These are phyloP conservation scores for Ceratobasidium sp. DNA, from an alignment of 1,284 basidiomycete species.

Conservation along the genomic window DNA sequence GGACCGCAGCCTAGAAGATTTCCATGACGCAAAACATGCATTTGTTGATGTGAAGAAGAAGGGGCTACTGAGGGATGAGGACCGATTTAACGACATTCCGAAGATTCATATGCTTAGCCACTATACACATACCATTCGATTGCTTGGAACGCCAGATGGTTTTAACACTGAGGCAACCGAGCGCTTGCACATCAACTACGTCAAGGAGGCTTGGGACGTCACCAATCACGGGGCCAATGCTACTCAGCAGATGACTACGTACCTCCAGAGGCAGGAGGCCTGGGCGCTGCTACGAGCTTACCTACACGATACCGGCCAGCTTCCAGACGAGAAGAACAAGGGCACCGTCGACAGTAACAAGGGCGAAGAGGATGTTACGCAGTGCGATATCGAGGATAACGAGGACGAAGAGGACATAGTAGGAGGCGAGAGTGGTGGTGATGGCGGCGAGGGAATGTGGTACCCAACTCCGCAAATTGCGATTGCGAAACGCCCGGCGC, in stretches of 20 bases:
- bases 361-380: neutral
- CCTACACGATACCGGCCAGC: neutral
- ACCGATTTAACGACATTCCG: constrained; percentile 46
- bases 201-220: neutral
- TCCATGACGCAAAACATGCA: neutral
- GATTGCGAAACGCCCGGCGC: neutral
- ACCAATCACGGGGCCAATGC: neutral
- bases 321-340: neutral
- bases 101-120: constrained; percentile 44
- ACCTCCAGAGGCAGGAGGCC: neutral
- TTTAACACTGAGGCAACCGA: neutral
- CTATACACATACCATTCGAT: neutral
- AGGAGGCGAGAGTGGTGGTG: neutral
- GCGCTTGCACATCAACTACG: constrained; percentile 7
- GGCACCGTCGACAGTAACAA: too few relatives aligned
- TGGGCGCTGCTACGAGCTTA: neutral
- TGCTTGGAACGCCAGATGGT: neutral
- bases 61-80: constrained; percentile 42
- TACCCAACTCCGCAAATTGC: neutral
- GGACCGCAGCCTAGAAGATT: neutral
- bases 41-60: neutral
- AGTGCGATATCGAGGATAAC: too few relatives aligned
- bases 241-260: neutral
- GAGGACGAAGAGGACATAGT: neutral
- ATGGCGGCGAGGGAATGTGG: neutral